A percentile compares a stretch with the other conserved stretches of the same genome.
These are phyloP conservation scores for Aspergillus tanneri DNA, from an alignment of 2,329 filamentous ascomycete genomes.

Conservation along the genomic window DNA sequence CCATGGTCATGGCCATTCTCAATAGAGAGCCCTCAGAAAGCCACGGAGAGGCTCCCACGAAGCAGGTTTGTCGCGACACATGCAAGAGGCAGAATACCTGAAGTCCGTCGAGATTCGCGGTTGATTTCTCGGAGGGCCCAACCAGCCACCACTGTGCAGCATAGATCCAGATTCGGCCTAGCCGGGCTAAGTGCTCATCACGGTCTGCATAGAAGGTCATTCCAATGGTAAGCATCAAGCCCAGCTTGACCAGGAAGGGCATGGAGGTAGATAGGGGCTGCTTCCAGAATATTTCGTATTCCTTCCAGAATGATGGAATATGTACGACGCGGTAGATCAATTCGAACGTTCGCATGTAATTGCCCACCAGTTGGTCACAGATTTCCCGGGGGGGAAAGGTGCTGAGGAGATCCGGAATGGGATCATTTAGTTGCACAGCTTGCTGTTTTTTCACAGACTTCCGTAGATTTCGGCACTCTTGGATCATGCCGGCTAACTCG, in stretches of 20 bases:
- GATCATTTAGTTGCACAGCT: conserved; percentile 17
- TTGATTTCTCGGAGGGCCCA: conserved; percentile 33
- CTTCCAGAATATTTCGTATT: conserved; percentile 31
- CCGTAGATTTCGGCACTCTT: conserved; percentile 20
- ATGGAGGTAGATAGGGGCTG: conserved; percentile 20
- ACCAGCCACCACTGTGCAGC: conserved; percentile 38
- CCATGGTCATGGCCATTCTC: conserved; percentile 27
- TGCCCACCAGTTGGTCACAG: conserved; percentile 24
- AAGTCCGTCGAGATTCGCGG: conserved; percentile 30
- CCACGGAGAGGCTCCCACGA: conserved; percentile 22
- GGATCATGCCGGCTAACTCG: conserved; percentile 15
- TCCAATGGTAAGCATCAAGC: conserved; percentile 35
- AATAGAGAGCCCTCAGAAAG: conserved; percentile 25
- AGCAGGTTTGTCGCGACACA: conserved; percentile 29
- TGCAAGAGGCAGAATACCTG: conserved; percentile 36
- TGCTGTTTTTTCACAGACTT: conserved; percentile 21
- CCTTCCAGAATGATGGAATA: conserved; percentile 32
- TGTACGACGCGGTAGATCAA: conserved; percentile 35
- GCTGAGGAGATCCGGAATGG: conserved; percentile 17
- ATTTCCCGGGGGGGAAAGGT: conserved; percentile 20
- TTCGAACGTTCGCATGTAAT: conserved; percentile 32
- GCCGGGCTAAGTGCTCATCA: conserved; percentile 8
- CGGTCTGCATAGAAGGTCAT: conserved; percentile 23
- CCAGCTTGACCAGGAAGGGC: conserved; percentile 28
- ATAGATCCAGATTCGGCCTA: conserved; percentile 30